These are phyloP conservation scores for Ophiostoma piceae DNA, from an alignment of 2,329 filamentous ascomycete species.

Conservation along the genomic window DNA sequence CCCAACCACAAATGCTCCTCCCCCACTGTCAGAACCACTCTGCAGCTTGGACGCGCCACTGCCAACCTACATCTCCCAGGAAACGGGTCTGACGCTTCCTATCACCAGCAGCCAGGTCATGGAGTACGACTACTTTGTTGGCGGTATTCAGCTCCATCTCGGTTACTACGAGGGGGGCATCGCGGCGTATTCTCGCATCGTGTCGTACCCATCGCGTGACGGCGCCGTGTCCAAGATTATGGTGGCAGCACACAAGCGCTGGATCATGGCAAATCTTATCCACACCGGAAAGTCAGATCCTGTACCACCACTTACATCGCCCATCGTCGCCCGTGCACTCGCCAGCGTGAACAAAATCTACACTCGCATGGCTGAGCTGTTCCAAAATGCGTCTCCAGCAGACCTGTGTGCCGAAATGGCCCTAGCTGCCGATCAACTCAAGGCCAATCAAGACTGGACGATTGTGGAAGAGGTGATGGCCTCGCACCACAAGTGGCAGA, in stretches of 20 bases:
- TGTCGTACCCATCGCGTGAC: constrained; percentile 62
- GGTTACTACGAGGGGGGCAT: constrained; percentile 59
- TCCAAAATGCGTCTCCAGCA: not conserved
- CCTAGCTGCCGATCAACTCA: constrained; percentile 49
- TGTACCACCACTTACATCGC: constrained; percentile 52
- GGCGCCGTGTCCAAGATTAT: constrained; percentile 67
- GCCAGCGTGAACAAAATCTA: constrained; percentile 63
- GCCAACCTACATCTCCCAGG: constrained; percentile 53
- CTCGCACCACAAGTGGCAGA: constrained; percentile 69
- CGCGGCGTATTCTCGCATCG: constrained; percentile 56
- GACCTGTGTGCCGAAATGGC: not conserved
- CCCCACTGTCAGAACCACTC: constrained; percentile 30
- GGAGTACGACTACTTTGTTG: constrained; percentile 64
- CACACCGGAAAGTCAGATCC: constrained; percentile 52
- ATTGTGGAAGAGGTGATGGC: constrained; percentile 64
- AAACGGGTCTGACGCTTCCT: constrained; percentile 52
- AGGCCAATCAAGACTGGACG: constrained; percentile 30
- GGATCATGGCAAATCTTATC: constrained; percentile 72
- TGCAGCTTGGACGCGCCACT: constrained; percentile 46
- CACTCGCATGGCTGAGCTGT: constrained; percentile 55
- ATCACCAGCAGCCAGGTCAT: constrained; percentile 52
- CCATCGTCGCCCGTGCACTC: constrained; percentile 51
- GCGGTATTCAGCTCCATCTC: constrained; percentile 58
- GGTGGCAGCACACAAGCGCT: constrained; percentile 88
- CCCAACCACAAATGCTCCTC: constrained; percentile 10